Evolutionary conservation across 345 rosid species (phyloP).

Genomic region (Syzygium grande): DNA sequence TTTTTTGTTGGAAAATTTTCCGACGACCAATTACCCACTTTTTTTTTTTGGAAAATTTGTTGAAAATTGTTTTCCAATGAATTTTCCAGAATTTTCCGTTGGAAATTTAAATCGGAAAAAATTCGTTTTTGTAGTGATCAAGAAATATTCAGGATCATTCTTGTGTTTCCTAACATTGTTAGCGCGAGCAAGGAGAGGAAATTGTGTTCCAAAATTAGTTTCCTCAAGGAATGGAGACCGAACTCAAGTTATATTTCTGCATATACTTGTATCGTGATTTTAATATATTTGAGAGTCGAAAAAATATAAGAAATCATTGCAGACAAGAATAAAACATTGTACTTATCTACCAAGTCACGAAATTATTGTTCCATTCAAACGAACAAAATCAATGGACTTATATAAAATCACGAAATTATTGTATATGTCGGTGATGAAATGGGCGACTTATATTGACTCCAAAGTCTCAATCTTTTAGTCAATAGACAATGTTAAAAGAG

Average conservation of each 20-base stretch:
- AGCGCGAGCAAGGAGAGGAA: conserved; percentile 70
- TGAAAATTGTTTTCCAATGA: too few species aligned
- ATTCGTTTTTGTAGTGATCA: too few species aligned
- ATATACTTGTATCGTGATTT: conserved; percentile 50
- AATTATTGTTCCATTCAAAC: too few species aligned
- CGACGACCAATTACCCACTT: too few species aligned
- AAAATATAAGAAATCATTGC: conserved; percentile 19
- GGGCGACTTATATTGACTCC: too few species aligned
- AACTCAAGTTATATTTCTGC: conserved; percentile 44
- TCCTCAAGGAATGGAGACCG: conserved; percentile 65
- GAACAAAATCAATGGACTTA: too few species aligned
- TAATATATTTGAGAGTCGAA: conserved; percentile 31
- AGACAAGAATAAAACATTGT: conserved; percentile 7
- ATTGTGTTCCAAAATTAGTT: conserved; percentile 49
- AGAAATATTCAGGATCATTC: conserved; percentile 59
- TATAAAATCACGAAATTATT: neutral
- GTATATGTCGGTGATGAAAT: neutral
- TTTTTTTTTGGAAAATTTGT: too few species aligned
- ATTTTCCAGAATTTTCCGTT: too few species aligned
- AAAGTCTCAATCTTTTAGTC: too few species aligned
- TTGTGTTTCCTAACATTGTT: conserved; percentile 53
- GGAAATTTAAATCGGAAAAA: too few species aligned
- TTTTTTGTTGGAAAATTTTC: too few species aligned
- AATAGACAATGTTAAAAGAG: neutral
- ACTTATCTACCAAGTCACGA: too few species aligned